These are phyloP conservation scores for Amauroascus niger DNA, from an alignment of 2,329 filamentous ascomycete genomes.

Conservation along the genomic window DNA sequence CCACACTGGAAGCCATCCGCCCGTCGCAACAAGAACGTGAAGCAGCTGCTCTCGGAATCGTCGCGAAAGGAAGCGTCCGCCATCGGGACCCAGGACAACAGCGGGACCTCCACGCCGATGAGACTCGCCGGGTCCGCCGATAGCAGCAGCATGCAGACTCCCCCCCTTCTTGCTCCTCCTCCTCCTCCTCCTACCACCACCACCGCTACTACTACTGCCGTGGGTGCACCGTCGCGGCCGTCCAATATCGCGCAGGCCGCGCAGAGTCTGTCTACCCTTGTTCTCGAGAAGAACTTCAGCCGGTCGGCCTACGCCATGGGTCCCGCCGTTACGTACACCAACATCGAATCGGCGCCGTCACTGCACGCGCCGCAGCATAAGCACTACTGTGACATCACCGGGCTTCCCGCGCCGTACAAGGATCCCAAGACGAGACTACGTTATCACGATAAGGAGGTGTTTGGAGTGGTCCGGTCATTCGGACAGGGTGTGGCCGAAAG, in stretches of 20 bases:
- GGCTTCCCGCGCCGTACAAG: constrained; percentile 78
- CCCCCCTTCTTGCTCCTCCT: constrained; percentile 28
- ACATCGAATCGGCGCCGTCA: constrained; percentile 89
- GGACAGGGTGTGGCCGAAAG: constrained; percentile 76
- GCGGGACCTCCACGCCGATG: constrained; percentile 68
- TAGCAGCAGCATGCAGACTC: constrained; percentile 35
- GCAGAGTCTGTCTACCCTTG: constrained; percentile 74
- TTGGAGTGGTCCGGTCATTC: constrained; percentile 67
- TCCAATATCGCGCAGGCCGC: constrained; percentile 81
- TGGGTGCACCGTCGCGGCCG: constrained; percentile 47
- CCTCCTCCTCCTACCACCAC: constrained; percentile 17
- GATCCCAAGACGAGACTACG: constrained; percentile 90
- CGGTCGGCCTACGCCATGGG: constrained; percentile 42
- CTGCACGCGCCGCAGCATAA: constrained; percentile 66
- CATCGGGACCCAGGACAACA: constrained; percentile 71
- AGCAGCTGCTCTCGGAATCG: constrained; percentile 85
- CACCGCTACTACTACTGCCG: constrained; percentile 11
- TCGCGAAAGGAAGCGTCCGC: constrained; percentile 82
- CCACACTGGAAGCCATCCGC: constrained; percentile 82
- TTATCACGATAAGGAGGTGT: constrained; percentile 90
- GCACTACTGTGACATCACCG: constrained; percentile 93
- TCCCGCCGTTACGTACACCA: constrained; percentile 80
- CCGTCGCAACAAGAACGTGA: constrained; percentile 97
- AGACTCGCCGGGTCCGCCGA: constrained; percentile 26
- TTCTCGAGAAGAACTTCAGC: constrained; percentile 68